A percentile compares a stretch with the other conserved stretches of the same genome.
These are phyloP conservation scores for Fistulifera pelliculosa DNA, from an alignment of 108 stramenopile genomes.

Conservation along the genomic window DNA sequence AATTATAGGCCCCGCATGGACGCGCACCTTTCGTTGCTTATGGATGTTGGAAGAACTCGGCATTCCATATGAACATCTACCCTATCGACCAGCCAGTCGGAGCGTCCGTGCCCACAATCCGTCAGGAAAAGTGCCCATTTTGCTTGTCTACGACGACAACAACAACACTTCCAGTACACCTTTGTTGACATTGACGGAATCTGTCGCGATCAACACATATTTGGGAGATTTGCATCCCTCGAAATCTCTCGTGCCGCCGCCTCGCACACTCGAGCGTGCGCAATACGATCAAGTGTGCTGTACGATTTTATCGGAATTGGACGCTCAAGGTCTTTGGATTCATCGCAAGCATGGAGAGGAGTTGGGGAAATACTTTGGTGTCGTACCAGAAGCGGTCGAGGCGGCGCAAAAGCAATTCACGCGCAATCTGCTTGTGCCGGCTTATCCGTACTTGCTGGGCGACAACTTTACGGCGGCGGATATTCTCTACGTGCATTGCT, in stretches of 20 bases:
- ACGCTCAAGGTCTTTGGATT: slow-evolving; percentile 70
- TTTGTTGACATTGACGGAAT: slow-evolving; percentile 47
- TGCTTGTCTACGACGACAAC: slow-evolving; percentile 23
- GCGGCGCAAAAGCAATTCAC: slow-evolving; percentile 59
- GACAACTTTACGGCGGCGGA: slow-evolving; percentile 59
- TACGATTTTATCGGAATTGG: slow-evolving; percentile 53
- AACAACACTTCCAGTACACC: slow-evolving; percentile 14
- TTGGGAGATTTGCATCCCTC: slow-evolving; percentile 42
- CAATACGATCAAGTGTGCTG: slow-evolving; percentile 54
- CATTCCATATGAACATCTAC: slow-evolving; percentile 22
- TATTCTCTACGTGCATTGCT: slow-evolving; percentile 61
- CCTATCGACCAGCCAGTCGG: slow-evolving; percentile 25
- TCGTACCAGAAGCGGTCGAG: slow-evolving; percentile 44
- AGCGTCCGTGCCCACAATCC: slow-evolving; percentile 38
- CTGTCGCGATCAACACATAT: slow-evolving; percentile 69
- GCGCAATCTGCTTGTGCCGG: background rate
- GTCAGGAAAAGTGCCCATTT: slow-evolving; percentile 62
- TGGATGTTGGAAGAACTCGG: slow-evolving; percentile 84
- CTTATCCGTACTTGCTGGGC: slow-evolving; percentile 32
- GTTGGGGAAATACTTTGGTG: slow-evolving; percentile 34
- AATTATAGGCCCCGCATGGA: slow-evolving; percentile 45
- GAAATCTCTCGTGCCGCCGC: slow-evolving; percentile 40
- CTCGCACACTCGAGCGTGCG: slow-evolving; percentile 46
- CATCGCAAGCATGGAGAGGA: slow-evolving; percentile 54
- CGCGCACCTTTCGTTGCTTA: slow-evolving; percentile 59